Evolutionary conservation across 768 basidiomycete genomes (phyloP).

Genomic region (Boletus fagicola): DNA sequence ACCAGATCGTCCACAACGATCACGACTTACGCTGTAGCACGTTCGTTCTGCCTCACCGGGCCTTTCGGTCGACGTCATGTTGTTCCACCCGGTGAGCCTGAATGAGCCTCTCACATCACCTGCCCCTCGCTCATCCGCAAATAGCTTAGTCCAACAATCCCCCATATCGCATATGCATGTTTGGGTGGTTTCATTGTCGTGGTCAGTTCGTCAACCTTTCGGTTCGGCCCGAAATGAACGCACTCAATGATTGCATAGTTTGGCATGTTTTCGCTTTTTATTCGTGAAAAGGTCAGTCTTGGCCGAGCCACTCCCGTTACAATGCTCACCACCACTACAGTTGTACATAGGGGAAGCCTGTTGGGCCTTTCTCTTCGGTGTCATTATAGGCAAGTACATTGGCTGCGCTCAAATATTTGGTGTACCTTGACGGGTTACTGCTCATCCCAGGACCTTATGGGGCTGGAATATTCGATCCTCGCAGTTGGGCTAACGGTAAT

Average conservation of each 20-base stretch:
- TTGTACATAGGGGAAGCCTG: constrained; percentile 96
- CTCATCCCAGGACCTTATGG: constrained; percentile 69
- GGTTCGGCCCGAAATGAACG: neutral
- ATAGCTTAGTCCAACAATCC: constrained; percentile 50
- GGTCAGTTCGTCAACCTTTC: constrained; percentile 37
- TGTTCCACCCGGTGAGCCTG: constrained; percentile 48
- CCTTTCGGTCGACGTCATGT: constrained; percentile 36
- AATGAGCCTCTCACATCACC: neutral
- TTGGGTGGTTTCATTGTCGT: constrained; percentile 81
- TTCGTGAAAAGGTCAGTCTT: constrained; percentile 74
- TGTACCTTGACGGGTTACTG: constrained; percentile 3
- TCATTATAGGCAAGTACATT: constrained; percentile 68
- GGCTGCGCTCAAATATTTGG: neutral
- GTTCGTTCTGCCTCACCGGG: neutral
- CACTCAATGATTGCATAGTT: constrained; percentile 48
- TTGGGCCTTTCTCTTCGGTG: constrained; percentile 91
- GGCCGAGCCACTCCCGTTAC: neutral
- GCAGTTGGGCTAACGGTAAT: constrained; percentile 60
- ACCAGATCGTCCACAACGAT: neutral
- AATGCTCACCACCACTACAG: constrained; percentile 33
- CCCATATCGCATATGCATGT: constrained; percentile 77
- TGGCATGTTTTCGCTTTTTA: constrained; percentile 91
- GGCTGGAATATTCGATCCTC: constrained; percentile 78
- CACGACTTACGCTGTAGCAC: constrained; percentile 1
- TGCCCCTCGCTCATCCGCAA: constrained; percentile 4